Percentiles rank a stretch among this genome's conserved stretches.
Conservation (phyloP, 2,329 filamentous ascomycete species). For the Penicillium sumatraense region DNA sequence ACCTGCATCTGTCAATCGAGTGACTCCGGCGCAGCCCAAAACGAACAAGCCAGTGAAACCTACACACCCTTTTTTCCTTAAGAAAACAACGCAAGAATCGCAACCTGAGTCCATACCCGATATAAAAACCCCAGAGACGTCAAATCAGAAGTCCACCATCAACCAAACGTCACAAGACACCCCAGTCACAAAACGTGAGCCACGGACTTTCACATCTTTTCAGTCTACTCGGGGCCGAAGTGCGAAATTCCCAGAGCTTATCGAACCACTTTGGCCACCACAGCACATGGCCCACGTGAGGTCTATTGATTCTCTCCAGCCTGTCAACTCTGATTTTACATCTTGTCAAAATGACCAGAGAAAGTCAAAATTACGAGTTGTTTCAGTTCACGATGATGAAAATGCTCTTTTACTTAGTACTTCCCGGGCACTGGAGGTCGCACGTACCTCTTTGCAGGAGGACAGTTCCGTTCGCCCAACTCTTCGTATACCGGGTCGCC, state of each 20-base stretch:
- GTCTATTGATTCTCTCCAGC: slow-evolving; percentile 36
- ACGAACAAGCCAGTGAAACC: slow-evolving; percentile 46
- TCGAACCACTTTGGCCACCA: slow-evolving; percentile 47
- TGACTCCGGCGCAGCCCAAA: not conserved
- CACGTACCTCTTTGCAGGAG: not conserved
- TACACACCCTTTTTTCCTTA: slow-evolving; percentile 72
- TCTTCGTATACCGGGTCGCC: slow-evolving; percentile 35
- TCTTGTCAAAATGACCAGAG: slow-evolving; percentile 28
- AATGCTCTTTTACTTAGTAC: slow-evolving; percentile 36
- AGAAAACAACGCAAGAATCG: slow-evolving; percentile 50
- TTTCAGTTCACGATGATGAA: slow-evolving; percentile 38
- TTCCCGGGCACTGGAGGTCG: slow-evolving; percentile 13
- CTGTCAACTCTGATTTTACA: not conserved
- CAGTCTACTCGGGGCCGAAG: slow-evolving; percentile 24
- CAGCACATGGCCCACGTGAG: slow-evolving; percentile 54
- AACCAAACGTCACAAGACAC: not conserved
- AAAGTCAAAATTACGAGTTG: slow-evolving; percentile 43
- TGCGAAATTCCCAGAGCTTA: slow-evolving; percentile 35
- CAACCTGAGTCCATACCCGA: not conserved
- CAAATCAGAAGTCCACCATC: not conserved
- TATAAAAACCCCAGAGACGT: not conserved
- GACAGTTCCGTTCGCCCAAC: slow-evolving; percentile 1
- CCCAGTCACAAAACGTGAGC: slow-evolving; percentile 3
- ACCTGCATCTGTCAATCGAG: slow-evolving; percentile 13
- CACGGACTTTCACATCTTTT: not conserved